Evolutionary conservation across 1,284 basidiomycete genomes (phyloP).

Genomic region (Marasmius sp.): DNA sequence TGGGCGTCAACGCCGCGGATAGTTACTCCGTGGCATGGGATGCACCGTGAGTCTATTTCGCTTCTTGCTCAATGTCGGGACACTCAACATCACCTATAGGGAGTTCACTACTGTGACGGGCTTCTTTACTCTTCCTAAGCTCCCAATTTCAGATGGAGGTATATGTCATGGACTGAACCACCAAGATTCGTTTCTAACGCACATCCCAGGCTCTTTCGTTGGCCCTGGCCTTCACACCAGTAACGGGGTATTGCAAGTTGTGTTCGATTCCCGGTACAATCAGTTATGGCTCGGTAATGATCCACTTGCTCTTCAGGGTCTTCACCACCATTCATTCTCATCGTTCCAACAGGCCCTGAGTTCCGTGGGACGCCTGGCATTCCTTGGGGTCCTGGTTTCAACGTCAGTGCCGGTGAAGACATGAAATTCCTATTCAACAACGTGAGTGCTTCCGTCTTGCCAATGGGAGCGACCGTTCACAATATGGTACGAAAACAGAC

Average conservation of each 20-base stretch:
- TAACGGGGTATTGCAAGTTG: constrained; percentile 30
- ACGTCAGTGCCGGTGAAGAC: constrained; percentile 29
- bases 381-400: constrained; percentile 31
- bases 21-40: constrained; percentile 34
- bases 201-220: constrained; percentile 26
- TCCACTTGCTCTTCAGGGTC: neutral
- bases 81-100: neutral
- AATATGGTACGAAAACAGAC: too few species aligned
- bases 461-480: neutral
- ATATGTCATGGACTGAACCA: neutral
- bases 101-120: constrained; percentile 31
- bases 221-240: constrained; percentile 31
- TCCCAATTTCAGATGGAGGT: constrained; percentile 20
- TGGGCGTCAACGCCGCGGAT: constrained; percentile 16
- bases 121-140: constrained; percentile 25
- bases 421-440: constrained; percentile 29
- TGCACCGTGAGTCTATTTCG: constrained; percentile 16
- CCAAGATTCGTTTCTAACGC: neutral
- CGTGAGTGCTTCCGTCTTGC: constrained; percentile 6
- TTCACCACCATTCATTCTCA: neutral
- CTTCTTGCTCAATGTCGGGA: neutral
- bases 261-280: constrained; percentile 29
- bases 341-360: constrained; percentile 15
- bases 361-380: constrained; percentile 28
- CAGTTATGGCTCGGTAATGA: constrained; percentile 29